phyloP scores from a whole-genome alignment of 2,329 filamentous ascomycete genomes.

The Pseudogymnoascus sp. region DNA sequence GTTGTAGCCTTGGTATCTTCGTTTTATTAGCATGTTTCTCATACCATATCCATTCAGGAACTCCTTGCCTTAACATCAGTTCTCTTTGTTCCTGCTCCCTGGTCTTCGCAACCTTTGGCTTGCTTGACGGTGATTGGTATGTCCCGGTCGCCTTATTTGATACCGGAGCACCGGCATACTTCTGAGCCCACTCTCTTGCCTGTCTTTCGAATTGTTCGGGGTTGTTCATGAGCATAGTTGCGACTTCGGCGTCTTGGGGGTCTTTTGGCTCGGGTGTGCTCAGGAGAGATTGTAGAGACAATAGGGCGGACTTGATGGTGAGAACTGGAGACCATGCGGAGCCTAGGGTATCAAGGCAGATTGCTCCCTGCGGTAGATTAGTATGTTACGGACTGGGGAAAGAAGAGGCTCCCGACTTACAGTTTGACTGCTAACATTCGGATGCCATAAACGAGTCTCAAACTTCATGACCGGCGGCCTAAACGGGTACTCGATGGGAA shows the following conservation, averaged over 20 bases:
- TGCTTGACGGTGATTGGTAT: constrained; percentile 31
- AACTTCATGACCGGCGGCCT: constrained; percentile 88
- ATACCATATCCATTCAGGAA: constrained; percentile 2
- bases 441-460: constrained; percentile 91
- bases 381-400: constrained; percentile 10
- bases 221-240: constrained; percentile 75
- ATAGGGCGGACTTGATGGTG: constrained; percentile 90
- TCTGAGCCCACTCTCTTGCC: constrained; percentile 85
- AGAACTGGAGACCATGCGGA: constrained; percentile 91
- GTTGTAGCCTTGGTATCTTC: constrained; percentile 82
- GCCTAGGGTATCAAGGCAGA: constrained; percentile 89
- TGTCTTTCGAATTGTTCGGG: constrained; percentile 73
- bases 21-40: constrained; percentile 17
- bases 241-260: constrained; percentile 93
- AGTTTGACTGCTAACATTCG: constrained; percentile 90
- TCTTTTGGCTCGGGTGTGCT: constrained; percentile 93
- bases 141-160: not conserved
- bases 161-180: constrained; percentile 65
- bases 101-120: constrained; percentile 23
- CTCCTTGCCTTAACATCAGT: constrained; percentile 22
- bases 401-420: constrained; percentile 44
- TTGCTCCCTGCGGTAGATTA: constrained; percentile 64
- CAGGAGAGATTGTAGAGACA: constrained; percentile 88
- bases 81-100: constrained; percentile 26
- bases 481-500: constrained; percentile 88